Conservation (phyloP, 345 rosid genomes). For the Salix arbutifolia region DNA sequence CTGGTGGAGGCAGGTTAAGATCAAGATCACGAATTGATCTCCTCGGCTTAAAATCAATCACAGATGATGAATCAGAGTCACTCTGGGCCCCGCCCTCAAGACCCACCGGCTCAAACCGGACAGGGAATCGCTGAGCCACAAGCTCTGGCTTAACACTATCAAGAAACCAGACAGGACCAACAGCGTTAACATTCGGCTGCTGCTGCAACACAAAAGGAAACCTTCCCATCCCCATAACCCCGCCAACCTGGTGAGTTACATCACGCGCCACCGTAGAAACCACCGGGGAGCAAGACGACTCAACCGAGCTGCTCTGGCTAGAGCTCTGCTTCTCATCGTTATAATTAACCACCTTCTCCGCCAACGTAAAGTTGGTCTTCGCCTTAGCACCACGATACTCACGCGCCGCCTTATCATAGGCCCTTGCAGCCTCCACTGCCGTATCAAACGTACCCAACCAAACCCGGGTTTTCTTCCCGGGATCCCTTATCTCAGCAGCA, state of each 20-base stretch:
- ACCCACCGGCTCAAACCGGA: conserved; percentile 41
- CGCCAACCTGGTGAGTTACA: conserved; percentile 14
- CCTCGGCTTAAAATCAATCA: conserved; percentile 35
- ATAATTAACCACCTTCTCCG: conserved; percentile 5
- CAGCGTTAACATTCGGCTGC: conserved; percentile 6
- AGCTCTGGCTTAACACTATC: conserved; percentile 35
- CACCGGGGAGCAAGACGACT: conserved; percentile 32
- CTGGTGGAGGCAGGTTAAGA: conserved; percentile 68
- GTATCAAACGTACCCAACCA: conserved; percentile 76
- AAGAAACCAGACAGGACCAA: conserved; percentile 35
- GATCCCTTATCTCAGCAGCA: conserved; percentile 82
- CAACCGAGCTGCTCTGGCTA: conserved; percentile 39
- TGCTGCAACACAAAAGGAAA: conserved; percentile 49
- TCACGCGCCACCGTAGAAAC: neutral
- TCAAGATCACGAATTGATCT: conserved; percentile 38
- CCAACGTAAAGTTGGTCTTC: conserved; percentile 57
- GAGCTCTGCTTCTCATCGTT: conserved; percentile 23
- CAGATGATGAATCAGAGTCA: conserved; percentile 44
- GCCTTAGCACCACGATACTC: conserved; percentile 65
- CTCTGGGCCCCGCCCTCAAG: conserved; percentile 28
- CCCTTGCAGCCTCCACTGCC: conserved; percentile 63
- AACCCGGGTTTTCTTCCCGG: conserved; percentile 58
- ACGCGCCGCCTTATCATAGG: conserved; percentile 62
- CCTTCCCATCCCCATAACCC: conserved; percentile 23
- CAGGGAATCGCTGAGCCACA: conserved; percentile 40